Evolutionary conservation across 1,284 basidiomycete species (phyloP), one percentile per base, ranked within the genome.

Genomic region (Pseudozyma hubeiensis): DNA sequence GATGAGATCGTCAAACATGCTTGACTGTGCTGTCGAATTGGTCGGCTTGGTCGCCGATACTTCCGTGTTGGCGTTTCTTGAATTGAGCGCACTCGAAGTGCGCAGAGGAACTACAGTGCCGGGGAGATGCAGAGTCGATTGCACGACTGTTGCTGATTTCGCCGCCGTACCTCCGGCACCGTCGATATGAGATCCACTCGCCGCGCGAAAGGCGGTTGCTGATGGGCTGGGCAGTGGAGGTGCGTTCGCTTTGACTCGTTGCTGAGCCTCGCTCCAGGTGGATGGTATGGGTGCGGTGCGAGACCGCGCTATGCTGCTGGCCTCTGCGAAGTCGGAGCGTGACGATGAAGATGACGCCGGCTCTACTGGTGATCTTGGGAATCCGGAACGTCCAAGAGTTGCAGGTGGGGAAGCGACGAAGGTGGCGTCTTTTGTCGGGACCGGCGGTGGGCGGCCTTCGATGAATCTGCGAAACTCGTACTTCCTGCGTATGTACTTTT

Each of bases 401-500:
- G 64, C 29, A 11, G 64, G 58, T 6, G 72, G 72, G 6, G 63
- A 53, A 7, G 57, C 51, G 47, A 75, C 57, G 24, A 70, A 66
- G n/a, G 73, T 67, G 11, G 72, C 68, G 31, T 80, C 78, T 37
- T 80, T 80, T 31, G 49, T 47, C 2, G 78, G 78, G 14, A 80
- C 78, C 19, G 78, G 78, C 11, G 78, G 78, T 11, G 76, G 69
- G 17, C 53, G 56, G 3, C 64, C 62, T n/a, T 77, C 78, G 47
- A 75, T 65, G 47, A 80, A 81, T n/a, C 72, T 54, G 37, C 64
- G 65, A 30, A 58, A 74, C 68, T 85, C 82, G 77, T 59, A 87
- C 88, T 78, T 85, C 90, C 91, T 87, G 70, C 93, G 89, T 72
- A 94, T 93, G 85, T 89, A 93, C 80, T 89, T 90, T 84, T 94